Evolutionary conservation across 2,329 filamentous ascomycete genomes (phyloP).

Genomic region (Talaromyces albobiverticillius): DNA sequence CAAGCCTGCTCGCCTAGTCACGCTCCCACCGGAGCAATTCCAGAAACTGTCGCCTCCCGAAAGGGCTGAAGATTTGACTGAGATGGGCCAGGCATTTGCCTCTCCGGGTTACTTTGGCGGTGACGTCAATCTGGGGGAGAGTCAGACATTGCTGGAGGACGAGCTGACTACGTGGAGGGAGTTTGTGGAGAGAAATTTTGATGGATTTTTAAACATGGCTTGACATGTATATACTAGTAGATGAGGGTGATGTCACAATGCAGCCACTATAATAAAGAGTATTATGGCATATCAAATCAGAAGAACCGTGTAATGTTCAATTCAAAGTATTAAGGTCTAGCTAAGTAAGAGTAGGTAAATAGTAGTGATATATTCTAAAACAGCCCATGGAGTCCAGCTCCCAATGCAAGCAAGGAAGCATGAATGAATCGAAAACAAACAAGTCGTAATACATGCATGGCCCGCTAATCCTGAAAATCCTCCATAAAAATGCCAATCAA

Average conservation of each 20-base stretch:
- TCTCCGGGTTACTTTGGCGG: background rate
- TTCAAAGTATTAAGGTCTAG: background rate
- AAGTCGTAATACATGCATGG: constrained; percentile 13
- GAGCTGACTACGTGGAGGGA: background rate
- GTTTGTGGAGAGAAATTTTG: background rate
- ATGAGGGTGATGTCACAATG: no score
- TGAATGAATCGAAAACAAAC: background rate
- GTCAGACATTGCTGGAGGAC: background rate
- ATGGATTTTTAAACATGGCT: background rate
- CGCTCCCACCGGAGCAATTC: background rate
- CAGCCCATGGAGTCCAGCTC: background rate
- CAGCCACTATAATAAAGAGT: background rate
- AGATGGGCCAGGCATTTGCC: background rate
- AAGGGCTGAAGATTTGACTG: background rate
- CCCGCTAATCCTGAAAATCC: constrained; percentile 12
- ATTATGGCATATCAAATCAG: background rate
- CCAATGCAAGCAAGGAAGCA: constrained; percentile 6
- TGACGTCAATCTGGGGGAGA: background rate
- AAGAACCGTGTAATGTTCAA: background rate
- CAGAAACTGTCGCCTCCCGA: background rate
- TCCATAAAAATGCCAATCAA: constrained; percentile 11
- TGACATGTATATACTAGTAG: no score
- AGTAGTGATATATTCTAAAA: background rate
- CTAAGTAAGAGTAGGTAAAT: background rate
- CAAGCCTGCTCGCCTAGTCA: background rate